Base-by-base conservation (phyloP, 2,329 filamentous ascomycete species). In the Boeremia exigua region DNA sequence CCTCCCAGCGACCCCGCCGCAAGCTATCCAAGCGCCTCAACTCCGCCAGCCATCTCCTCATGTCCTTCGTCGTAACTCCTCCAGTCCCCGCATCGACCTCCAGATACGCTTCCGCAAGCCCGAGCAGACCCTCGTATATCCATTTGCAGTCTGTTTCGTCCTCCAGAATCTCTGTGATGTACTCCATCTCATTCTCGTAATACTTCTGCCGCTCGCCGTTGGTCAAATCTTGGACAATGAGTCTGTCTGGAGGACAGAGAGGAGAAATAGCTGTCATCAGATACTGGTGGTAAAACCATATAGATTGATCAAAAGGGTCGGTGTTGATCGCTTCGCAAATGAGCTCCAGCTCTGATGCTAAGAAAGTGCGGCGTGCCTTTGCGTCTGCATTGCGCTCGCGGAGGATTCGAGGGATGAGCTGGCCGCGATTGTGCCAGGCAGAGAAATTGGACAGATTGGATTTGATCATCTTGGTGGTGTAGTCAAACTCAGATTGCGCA, bases 221-320 rank as follows among this genome's bases (percentile, higher is more conserved):
- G 1, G 82, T 82, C 28, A 96, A 77, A 33, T 85, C 81, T 0
- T 86, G 86, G 12, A 87, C 83, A 64, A 96, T 89, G 9, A 84
- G 84, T 17, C 82, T 78, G 2, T 78, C 70, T 12, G 80, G 77
- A 72, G 78, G 44, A 77, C 78, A 67, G 80, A 81, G 48, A 79
- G 65, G 90, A 79, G 69, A 62, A 47, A 63, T 44, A 17, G 88
- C 89, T 56, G 87, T 84, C 78, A 97, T 86, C 54, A 97, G 80
- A 69, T 89, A 96, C 66, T 95, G 90, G 74, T 98, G 92, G 71
- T 99, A 98, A 75, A 96, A 96, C 93, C 95, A 99, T 6, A 97
- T 82, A 15, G 92, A 96, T 72, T 98, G 94, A 71, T 98, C 94
- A 65, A 96, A 92, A 0, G 94, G 92, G 54, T 96, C 93, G 33